phyloP scores from a whole-genome alignment of 2,329 filamentous ascomycete genomes.

The Xylaria sp. region DNA sequence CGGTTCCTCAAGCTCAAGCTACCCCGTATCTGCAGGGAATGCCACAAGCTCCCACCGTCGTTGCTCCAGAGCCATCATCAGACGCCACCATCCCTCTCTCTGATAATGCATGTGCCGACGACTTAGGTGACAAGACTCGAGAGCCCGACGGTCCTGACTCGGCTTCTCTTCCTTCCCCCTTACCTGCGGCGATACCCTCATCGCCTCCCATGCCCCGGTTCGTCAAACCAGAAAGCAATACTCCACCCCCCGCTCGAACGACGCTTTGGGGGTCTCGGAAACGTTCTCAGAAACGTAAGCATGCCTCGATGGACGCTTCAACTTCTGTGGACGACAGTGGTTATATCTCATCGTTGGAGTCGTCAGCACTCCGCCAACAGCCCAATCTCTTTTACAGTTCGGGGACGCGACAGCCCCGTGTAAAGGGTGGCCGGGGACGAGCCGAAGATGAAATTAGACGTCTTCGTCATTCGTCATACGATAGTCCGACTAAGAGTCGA shows the following conservation, averaged over 20 bases:
- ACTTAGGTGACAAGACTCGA: slow-evolving; percentile 56
- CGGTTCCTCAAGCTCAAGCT: slow-evolving; percentile 47
- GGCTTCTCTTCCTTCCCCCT: slow-evolving; percentile 74
- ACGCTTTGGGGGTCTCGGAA: slow-evolving; percentile 74
- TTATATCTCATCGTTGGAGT: slow-evolving; percentile 96
- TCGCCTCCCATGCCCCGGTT: slow-evolving; percentile 83
- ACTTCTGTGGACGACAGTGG: slow-evolving; percentile 76
- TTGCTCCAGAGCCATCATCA: slow-evolving; percentile 71
- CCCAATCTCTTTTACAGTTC: slow-evolving; percentile 75
- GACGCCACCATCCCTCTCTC: slow-evolving; percentile 82
- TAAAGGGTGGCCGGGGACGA: slow-evolving; percentile 88
- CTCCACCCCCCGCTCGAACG: slow-evolving; percentile 76
- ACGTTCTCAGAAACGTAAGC: slow-evolving; percentile 79
- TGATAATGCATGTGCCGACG: slow-evolving; percentile 69
- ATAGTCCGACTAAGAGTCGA: slow-evolving; percentile 82
- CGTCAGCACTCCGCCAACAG: slow-evolving; percentile 81
- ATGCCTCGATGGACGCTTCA: slow-evolving; percentile 73
- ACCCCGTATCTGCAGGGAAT: slow-evolving; percentile 51
- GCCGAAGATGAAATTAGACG: slow-evolving; percentile 96
- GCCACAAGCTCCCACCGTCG: slow-evolving; percentile 53
- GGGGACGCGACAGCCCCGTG: slow-evolving; percentile 80
- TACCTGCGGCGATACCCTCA: slow-evolving; percentile 79
- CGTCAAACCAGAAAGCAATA: slow-evolving; percentile 71
- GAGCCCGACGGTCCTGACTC: slow-evolving; percentile 57
- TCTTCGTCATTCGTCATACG: slow-evolving; percentile 90